Evolutionary conservation across 805 yeast species (phyloP).

Genomic region (Maudiozyma pseudohumilis): DNA sequence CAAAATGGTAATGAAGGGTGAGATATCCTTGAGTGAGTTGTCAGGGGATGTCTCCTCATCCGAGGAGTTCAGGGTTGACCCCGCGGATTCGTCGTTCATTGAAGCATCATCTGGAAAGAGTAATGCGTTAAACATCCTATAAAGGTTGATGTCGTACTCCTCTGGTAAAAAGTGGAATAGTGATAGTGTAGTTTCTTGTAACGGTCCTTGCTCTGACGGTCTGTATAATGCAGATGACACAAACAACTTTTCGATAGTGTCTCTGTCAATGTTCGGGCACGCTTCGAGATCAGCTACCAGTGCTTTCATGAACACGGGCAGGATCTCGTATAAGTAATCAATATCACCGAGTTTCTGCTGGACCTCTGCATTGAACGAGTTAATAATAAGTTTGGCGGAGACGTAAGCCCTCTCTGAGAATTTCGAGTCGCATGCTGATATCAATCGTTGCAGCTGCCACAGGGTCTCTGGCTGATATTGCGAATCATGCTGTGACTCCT

Average conservation of each 20-base stretch:
- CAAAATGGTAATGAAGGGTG: slow-evolving; percentile 24
- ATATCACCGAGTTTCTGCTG: slow-evolving; percentile 12
- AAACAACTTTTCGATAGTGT: slow-evolving; percentile 12
- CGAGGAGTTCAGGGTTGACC: too few species aligned
- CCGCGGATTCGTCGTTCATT: not conserved
- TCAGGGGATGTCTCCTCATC: slow-evolving; percentile 6
- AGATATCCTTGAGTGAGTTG: slow-evolving; percentile 20
- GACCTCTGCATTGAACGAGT: slow-evolving; percentile 15
- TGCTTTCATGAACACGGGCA: slow-evolving; percentile 23
- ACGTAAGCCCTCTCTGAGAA: slow-evolving; percentile 19
- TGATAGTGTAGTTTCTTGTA: slow-evolving; percentile 19
- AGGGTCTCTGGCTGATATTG: slow-evolving; percentile 18
- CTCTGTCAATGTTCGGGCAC: slow-evolving; percentile 13
- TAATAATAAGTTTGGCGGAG: slow-evolving; percentile 14
- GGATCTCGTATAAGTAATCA: slow-evolving; percentile 23
- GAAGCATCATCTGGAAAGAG: slow-evolving; percentile 21
- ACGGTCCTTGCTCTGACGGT: slow-evolving; percentile 13
- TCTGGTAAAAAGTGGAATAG: slow-evolving; percentile 28
- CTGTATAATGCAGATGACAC: slow-evolving; percentile 23
- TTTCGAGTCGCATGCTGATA: slow-evolving; percentile 15
- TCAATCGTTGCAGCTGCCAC: slow-evolving; percentile 24
- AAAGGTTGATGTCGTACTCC: slow-evolving; percentile 25
- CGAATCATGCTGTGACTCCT: slow-evolving; percentile 1
- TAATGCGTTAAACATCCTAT: slow-evolving; percentile 27
- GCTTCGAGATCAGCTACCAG: slow-evolving; percentile 15